Conservation (phyloP, 2,329 filamentous ascomycete genomes). For the Rutstroemia sp. region DNA sequence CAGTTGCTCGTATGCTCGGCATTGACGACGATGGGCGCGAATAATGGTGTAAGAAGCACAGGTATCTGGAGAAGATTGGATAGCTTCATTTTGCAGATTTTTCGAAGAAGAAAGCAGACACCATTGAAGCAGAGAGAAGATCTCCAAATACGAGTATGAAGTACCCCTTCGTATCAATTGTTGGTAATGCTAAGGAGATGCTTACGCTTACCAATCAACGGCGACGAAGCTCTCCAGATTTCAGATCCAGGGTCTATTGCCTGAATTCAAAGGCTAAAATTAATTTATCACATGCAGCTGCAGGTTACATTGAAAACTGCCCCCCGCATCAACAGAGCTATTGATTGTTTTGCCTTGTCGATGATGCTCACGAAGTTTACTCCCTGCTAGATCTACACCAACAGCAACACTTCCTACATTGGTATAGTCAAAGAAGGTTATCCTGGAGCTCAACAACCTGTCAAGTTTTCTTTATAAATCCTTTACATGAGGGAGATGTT, state of each 20-base stretch:
- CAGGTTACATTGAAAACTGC: background rate
- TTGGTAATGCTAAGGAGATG: no score
- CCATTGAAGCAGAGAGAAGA: no score
- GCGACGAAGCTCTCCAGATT: no score
- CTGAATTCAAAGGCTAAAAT: background rate
- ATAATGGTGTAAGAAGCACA: slow-evolving; percentile 40
- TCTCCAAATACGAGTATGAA: no score
- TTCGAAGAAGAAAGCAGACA: no score
- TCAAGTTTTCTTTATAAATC: background rate
- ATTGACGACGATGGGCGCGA: slow-evolving; percentile 34
- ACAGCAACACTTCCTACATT: no score
- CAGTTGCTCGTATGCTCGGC: slow-evolving; percentile 95
- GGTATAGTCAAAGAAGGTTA: no score
- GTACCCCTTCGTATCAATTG: no score
- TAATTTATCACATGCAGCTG: background rate
- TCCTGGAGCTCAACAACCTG: background rate
- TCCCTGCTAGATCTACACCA: no score
- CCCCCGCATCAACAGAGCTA: background rate
- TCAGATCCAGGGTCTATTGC: background rate
- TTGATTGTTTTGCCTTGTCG: no score
- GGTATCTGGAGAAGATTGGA: slow-evolving; percentile 33
- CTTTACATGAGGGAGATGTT: background rate
- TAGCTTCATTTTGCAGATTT: slow-evolving; percentile 41
- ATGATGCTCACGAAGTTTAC: no score
- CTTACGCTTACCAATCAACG: background rate